Percentiles rank a stretch among this genome's conserved stretches.
These are phyloP conservation scores for Singerocomus rubriflavus DNA, from an alignment of 1,284 basidiomycete species.

Conservation along the genomic window DNA sequence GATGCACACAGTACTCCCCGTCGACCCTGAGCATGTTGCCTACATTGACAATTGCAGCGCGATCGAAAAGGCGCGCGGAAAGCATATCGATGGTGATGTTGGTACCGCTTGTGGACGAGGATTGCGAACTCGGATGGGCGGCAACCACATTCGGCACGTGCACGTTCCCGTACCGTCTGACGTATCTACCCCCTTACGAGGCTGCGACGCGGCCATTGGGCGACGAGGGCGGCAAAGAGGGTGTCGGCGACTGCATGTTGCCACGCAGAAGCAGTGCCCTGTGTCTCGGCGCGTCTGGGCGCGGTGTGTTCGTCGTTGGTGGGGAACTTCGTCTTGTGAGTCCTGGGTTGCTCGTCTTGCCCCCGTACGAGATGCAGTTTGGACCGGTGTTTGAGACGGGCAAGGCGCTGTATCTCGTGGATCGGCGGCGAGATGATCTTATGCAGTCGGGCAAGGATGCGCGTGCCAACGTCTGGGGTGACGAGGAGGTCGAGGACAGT, in stretches of 20 bases:
- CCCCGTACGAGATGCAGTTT: slow-evolving; percentile 29
- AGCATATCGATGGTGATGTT: slow-evolving; percentile 26
- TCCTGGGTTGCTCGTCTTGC: slow-evolving; percentile 22
- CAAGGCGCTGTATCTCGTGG: slow-evolving; percentile 18
- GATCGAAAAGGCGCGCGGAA: slow-evolving; percentile 9
- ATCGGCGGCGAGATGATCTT: slow-evolving; percentile 2
- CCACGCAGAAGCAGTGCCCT: slow-evolving; percentile 18
- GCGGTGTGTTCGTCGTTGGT: slow-evolving; percentile 26
- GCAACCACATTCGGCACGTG: neutral
- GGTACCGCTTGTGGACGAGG: slow-evolving; percentile 19
- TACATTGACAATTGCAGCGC: slow-evolving; percentile 27
- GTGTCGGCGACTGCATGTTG: neutral
- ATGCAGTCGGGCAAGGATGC: neutral
- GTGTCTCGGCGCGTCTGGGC: slow-evolving; percentile 28
- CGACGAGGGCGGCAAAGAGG: neutral
- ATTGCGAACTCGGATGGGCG: neutral
- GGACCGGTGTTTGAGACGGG: slow-evolving; percentile 29
- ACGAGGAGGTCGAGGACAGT: neutral
- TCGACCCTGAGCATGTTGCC: slow-evolving; percentile 1
- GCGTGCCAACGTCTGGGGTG: neutral
- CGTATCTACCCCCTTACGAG: slow-evolving; percentile 11
- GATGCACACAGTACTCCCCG: neutral
- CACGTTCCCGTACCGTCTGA: slow-evolving; percentile 23
- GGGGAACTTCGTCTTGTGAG: slow-evolving; percentile 23
- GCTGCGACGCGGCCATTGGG: neutral